phyloP scores from a whole-genome alignment of 257 asterid species.

The Nyctanthes arbortristis region DNA sequence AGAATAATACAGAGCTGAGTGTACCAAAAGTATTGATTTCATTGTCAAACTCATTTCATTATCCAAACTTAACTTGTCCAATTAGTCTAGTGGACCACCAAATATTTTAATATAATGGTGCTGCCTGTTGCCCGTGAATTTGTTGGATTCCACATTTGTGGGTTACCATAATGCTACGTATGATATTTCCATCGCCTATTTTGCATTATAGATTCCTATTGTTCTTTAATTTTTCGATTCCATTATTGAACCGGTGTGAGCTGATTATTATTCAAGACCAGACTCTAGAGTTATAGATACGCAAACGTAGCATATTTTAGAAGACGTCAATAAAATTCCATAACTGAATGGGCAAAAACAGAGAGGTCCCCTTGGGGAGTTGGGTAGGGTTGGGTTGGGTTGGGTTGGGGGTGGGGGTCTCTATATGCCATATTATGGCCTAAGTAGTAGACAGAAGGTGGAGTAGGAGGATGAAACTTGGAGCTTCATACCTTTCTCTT shows the following conservation, averaged over 20 bases:
- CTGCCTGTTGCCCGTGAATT: conserved; percentile 8
- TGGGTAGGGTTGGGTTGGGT: not conserved
- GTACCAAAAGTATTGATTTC: not conserved
- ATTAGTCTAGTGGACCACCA: conserved; percentile 1
- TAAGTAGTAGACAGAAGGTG: conserved; percentile 40
- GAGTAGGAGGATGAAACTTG: conserved; percentile 30
- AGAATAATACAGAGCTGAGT: not conserved
- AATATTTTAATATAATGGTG: not conserved
- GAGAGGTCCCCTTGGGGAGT: conserved; percentile 17
- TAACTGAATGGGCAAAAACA: conserved; percentile 18
- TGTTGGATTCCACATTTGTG: not conserved
- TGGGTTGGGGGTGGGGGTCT: too few relatives aligned
- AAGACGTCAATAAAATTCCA: not conserved
- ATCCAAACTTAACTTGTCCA: not conserved
- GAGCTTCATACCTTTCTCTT: conserved; percentile 27
- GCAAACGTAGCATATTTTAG: not conserved
- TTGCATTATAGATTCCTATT: not conserved
- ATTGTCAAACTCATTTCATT: not conserved
- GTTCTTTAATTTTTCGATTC: conserved; percentile 11
- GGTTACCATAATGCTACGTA: conserved; percentile 13
- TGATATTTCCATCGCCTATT: conserved; percentile 14
- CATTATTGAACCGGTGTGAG: conserved; percentile 25
- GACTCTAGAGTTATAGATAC: too few relatives aligned
- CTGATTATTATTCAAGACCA: conserved; percentile 12
- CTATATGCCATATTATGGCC: conserved; percentile 21